A percentile compares a stretch with the other conserved stretches of the same genome.
Evolutionary conservation across 352 stramenopile species (phyloP).

Genomic region (Phytophthora cactorum): DNA sequence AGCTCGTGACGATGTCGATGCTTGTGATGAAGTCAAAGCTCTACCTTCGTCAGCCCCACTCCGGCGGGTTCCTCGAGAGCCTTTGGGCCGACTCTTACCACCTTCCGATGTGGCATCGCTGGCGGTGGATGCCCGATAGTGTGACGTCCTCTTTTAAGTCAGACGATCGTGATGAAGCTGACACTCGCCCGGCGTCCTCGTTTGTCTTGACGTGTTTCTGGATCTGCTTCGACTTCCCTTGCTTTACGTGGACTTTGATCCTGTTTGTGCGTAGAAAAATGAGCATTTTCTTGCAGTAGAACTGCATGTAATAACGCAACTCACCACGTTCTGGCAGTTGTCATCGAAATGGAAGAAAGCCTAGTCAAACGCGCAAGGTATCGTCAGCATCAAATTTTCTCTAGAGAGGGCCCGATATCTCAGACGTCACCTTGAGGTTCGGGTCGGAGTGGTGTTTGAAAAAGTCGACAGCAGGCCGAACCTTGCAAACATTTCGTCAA

Average conservation of each 20-base stretch:
- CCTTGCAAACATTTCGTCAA: constrained; percentile 49
- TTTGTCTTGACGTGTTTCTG: constrained; percentile 8
- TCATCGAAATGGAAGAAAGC: constrained; percentile 68
- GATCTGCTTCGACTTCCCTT: constrained; percentile 32
- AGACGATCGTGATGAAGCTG: constrained; percentile 11
- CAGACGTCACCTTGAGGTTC: constrained; percentile 3
- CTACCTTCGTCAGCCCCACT: constrained; percentile 18
- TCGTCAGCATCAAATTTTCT: background rate
- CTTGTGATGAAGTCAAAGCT: constrained; percentile 27
- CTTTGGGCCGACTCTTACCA: constrained; percentile 25
- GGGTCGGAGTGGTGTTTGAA: constrained; percentile 59
- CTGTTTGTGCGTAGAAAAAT: constrained; percentile 9
- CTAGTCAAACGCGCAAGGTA: constrained; percentile 15
- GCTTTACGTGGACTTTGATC: constrained; percentile 37
- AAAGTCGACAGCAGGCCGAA: constrained; percentile 54
- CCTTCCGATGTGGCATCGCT: constrained; percentile 15
- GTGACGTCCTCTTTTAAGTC: constrained; percentile 7
- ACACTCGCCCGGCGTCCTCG: constrained; percentile 12
- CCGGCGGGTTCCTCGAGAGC: constrained; percentile 7
- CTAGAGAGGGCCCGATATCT: background rate
- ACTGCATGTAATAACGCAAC: background rate
- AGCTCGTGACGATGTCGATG: constrained; percentile 5
- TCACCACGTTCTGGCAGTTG: constrained; percentile 67
- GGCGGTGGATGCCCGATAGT: constrained; percentile 4
- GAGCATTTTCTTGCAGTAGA: background rate